A percentile compares a stretch with the other conserved stretches of the same genome.
Conservation (phyloP, 495 filamentous ascomycete species). For the Neurospora tetrasperma region DNA sequence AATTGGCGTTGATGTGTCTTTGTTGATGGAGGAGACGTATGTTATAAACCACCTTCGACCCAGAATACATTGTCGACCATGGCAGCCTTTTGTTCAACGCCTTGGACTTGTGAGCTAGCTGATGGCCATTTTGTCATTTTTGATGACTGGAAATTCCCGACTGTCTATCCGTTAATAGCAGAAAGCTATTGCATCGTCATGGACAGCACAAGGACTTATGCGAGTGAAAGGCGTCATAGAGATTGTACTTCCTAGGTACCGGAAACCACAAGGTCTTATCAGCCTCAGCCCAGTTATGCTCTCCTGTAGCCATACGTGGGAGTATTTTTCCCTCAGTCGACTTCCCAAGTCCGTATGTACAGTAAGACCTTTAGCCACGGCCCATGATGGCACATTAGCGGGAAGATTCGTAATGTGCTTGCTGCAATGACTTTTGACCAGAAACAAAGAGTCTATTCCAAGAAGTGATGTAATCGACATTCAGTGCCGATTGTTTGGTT, state of each 20-base stretch:
- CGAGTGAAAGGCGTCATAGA: neutral
- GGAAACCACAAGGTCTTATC: neutral
- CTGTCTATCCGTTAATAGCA: neutral
- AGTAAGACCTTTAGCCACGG: neutral
- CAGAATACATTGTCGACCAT: neutral
- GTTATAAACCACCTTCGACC: neutral
- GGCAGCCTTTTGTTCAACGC: neutral
- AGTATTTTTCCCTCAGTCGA: neutral
- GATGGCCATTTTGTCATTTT: neutral
- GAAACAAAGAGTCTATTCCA: neutral
- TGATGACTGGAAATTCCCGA: neutral
- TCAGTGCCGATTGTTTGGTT: neutral
- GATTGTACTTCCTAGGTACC: neutral
- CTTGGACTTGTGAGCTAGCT: neutral
- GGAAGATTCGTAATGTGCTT: neutral
- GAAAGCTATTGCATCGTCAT: neutral
- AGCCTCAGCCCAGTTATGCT: neutral
- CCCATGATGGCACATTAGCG: neutral
- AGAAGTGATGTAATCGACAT: neutral
- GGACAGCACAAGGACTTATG: neutral
- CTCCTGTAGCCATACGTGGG: neutral
- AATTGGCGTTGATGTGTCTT: neutral
- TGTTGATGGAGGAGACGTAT: neutral
- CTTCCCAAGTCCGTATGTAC: neutral
- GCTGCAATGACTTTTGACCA: neutral